Evolutionary conservation across 23 red algal genomes (phyloP).

Genomic region (Gracilaria gracilis): DNA sequence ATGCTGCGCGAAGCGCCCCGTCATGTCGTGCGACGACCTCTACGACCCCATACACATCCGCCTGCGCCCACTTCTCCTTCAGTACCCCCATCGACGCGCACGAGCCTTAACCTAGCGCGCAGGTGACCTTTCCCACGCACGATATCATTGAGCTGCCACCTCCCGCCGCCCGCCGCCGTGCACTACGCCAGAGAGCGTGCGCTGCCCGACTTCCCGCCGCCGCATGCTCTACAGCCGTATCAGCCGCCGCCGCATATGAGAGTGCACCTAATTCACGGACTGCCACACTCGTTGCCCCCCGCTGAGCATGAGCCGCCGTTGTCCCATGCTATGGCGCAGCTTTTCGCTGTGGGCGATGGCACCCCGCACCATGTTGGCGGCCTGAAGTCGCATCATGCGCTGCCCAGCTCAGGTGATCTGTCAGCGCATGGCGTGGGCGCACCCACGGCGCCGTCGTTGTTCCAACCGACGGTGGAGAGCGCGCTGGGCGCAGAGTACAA

Average conservation of each 20-base stretch:
- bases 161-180: neutral
- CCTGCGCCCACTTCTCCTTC: neutral
- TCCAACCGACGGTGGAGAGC: too few relatives aligned
- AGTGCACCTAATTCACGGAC: neutral
- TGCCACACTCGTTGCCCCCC: neutral
- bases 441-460: neutral
- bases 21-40: constrained; percentile 7
- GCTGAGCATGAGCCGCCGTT: neutral
- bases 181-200: neutral
- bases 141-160: neutral
- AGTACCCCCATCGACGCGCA: neutral
- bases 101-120: constrained; percentile 8
- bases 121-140: neutral
- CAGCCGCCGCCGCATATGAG: neutral
- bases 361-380: neutral
- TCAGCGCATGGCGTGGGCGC: too few relatives aligned
- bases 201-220: neutral
- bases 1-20: constrained; percentile 3
- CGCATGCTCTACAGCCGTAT: neutral
- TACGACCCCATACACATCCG: neutral
- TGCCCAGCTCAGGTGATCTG: neutral
- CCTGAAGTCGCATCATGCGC: neutral
- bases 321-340: neutral
- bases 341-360: neutral
- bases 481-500: neutral